Evolutionary conservation across 2,329 filamentous ascomycete species (phyloP), one percentile per base, ranked within the genome.

Genomic region (Claviceps monticola): DNA sequence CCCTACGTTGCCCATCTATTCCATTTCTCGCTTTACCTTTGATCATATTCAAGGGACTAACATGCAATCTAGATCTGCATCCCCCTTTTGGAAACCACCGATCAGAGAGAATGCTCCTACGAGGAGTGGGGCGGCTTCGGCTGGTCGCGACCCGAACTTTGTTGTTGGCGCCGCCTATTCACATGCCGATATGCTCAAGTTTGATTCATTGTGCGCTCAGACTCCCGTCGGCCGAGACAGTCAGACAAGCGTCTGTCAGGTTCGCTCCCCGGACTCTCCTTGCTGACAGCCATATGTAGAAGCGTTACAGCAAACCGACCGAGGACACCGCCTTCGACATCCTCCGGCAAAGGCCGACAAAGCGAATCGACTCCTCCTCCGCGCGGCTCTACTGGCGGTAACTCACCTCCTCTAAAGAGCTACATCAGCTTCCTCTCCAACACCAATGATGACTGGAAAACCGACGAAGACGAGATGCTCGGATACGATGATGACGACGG

Each of bases 91-190:
- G 91, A 69, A 69, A 75, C 75, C 77, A 66, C 71, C 79, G 69
- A 68, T 72, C 65, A 69, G 74, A 72, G 69, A 79, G 54, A 66
- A 69, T 62, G 62, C 71, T 53, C 67, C 74, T 38, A 81, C 76
- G 64, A 76, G 74, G 61, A 69, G 72, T 59, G 60, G 62, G 21
- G 66, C 65, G 48, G 60, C 63, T 21, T 61, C 66, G 43, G 57
- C 57, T 36, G 65, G 71, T 49, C 76, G 78, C 64, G 83, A 86
- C 59, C 71, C 82, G 49, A 80, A 74, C 61, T 79, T 91, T 55
- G 86, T 98, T 38, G 86, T 97, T 54, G 93, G 93, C 59, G 93
- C 93, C 52, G 85, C 90, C 46, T 98, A 98, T 66, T 97, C 93
- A 14, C 93, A 98, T 68, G 88, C 91, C 29, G 90, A 97, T 70